phyloP scores from a whole-genome alignment of 306 rosid genomes.

The Morella rubra region DNA sequence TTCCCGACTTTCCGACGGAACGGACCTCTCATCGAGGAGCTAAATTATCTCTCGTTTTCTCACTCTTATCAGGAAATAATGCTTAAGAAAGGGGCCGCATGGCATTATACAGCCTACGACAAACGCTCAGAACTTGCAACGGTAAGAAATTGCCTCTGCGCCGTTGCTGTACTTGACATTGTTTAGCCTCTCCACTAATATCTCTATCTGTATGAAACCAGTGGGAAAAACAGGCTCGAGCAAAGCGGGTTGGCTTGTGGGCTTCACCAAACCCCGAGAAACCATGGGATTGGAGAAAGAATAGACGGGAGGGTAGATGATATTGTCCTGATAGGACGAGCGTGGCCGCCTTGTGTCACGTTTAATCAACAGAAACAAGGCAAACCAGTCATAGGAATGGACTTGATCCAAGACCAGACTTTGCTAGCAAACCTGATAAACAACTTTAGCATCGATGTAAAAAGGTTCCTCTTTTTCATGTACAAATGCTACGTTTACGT shows the following conservation, averaged over 20 bases:
- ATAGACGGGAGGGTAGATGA: constrained; percentile 42
- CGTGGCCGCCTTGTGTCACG: background rate
- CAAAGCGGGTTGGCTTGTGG: constrained; percentile 77
- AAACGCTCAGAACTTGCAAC: constrained; percentile 59
- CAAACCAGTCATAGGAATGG: background rate
- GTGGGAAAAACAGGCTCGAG: constrained; percentile 82
- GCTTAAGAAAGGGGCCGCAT: constrained; percentile 87
- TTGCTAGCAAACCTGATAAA: background rate
- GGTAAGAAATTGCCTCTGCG: constrained; percentile 37
- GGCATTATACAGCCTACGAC: constrained; percentile 90
- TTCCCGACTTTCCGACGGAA: background rate
- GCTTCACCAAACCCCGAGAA: constrained; percentile 81
- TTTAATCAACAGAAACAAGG: background rate
- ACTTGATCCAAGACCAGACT: background rate
- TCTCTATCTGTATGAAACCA: constrained; percentile 14
- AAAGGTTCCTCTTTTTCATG: background rate
- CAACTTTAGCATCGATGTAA: background rate
- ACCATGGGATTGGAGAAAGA: constrained; percentile 97
- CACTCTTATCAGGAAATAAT: constrained; percentile 60
- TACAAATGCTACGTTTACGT: background rate
- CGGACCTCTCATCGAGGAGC: background rate
- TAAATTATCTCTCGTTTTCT: constrained; percentile 9
- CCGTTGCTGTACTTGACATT: background rate
- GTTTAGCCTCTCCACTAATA: constrained; percentile 7
- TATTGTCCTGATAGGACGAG: background rate